Percentiles rank a stretch among this genome's conserved stretches.
phyloP scores from a whole-genome alignment of 164 flowering plant species.

The Brasenia schreberi region DNA sequence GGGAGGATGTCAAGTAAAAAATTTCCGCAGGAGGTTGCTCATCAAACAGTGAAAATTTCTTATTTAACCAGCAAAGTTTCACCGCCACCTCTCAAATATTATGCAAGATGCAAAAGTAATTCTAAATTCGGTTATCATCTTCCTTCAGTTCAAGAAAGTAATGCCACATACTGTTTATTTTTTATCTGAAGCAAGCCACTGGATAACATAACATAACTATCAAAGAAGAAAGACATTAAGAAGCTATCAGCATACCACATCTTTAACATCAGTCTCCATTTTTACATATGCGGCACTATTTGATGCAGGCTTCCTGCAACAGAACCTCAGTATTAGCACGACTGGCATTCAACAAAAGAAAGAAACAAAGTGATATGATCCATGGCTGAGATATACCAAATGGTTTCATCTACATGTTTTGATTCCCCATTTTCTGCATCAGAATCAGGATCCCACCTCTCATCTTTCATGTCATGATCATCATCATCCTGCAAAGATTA shows the following conservation, averaged over 20 bases:
- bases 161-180: too few relatives aligned
- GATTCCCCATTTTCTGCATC: constrained; percentile 43
- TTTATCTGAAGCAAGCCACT: neutral
- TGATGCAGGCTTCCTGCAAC: constrained; percentile 28
- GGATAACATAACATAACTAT: neutral
- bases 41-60: neutral
- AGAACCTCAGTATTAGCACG: neutral
- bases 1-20: neutral
- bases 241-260: constrained; percentile 20
- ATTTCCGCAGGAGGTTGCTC: neutral
- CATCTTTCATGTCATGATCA: constrained; percentile 52
- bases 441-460: constrained; percentile 56
- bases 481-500: constrained; percentile 35
- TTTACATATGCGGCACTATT: constrained; percentile 14
- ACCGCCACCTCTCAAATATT: neutral
- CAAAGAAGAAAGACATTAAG: neutral
- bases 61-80: neutral
- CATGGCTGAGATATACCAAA: constrained; percentile 14
- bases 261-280: constrained; percentile 42
- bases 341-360: neutral
- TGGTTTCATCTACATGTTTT: constrained; percentile 18
- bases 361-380: neutral
- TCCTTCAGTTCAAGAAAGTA: neutral
- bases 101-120: neutral
- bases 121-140: neutral